Evolutionary conservation across 75 land plant species (phyloP), one percentile per base, ranked within the genome.

Genomic region (Pinus albicaulis): DNA sequence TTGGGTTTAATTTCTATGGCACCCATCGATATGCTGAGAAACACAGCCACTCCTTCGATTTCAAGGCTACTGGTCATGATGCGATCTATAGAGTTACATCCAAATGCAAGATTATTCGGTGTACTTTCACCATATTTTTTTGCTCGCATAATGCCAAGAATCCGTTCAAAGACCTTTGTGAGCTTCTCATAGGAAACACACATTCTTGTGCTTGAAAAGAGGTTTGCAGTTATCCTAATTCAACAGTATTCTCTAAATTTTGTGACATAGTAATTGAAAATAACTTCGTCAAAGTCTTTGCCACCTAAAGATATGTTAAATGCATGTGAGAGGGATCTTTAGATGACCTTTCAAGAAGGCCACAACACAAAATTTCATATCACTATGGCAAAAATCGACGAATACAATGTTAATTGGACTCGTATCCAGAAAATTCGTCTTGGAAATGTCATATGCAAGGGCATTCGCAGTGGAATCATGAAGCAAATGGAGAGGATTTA

Each of bases 231-330:
- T 14, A 93, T 87, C 73, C 91, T 85, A 31, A 93, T 89, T 10
- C 78, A 77, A 31, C 87, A 87, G 73, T 89, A 76, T 26, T 79
- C 81, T 76, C 82, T 88, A 74, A 93, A 91, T 56, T 91, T 57
- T 12, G 74, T 84, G 3, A 87, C 93, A 80, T 91, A 93, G 77
- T 93, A 74, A 10, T 81, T 68, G 74, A 93, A 91, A 73, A 93
- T 71, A 28, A 91, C 88, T 80, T 87, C 93, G 57, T 93, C 96
- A 76, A 93, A 93, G 75, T 93, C 91, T 60, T 93, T 80, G 12
- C 96, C 93, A 25, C 96, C 96, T 34, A 91, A 82, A 38, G 62
- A 71, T 1, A 80, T 72, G 75, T 93, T 91, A 80, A 78, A 91
- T 6, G 93, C 77, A 74, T 89, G 89, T 3, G 91, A 76, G 19